phyloP scores from a whole-genome alignment of 352 stramenopile genomes.

The Pythium aphanidermatum region DNA sequence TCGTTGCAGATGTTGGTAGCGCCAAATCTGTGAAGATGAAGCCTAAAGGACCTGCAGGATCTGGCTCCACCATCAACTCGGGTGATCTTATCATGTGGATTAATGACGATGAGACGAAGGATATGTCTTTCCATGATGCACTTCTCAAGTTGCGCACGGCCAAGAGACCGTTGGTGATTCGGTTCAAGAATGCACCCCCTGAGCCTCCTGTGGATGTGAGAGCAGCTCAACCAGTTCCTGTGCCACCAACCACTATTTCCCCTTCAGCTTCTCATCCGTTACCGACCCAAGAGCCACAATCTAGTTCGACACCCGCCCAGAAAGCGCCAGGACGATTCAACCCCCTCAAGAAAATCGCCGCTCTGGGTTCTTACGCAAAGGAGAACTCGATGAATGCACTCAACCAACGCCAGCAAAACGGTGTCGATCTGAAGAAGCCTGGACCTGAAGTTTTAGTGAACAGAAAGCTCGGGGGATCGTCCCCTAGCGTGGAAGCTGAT shows the following conservation, averaged over 20 bases:
- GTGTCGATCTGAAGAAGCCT: constrained; percentile 9
- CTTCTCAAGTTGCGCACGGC: constrained; percentile 80
- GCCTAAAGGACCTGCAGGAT: constrained; percentile 35
- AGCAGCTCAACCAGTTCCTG: constrained; percentile 7
- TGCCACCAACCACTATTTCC: neutral
- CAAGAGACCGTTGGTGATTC: constrained; percentile 77
- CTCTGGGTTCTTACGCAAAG: constrained; percentile 22
- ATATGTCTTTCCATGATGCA: constrained; percentile 74
- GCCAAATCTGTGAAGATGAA: constrained; percentile 87
- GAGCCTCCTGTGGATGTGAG: constrained; percentile 28
- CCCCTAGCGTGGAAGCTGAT: constrained; percentile 4
- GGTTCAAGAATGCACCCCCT: constrained; percentile 68
- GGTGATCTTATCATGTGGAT: constrained; percentile 76
- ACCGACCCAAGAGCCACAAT: neutral
- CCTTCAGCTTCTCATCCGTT: neutral
- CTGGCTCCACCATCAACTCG: constrained; percentile 43
- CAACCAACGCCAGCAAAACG: constrained; percentile 21
- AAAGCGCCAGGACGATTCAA: constrained; percentile 21
- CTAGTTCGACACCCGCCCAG: neutral
- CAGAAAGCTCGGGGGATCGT: constrained; percentile 17
- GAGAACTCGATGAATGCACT: constrained; percentile 25
- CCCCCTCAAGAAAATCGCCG: constrained; percentile 26
- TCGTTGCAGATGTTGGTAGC: constrained; percentile 74
- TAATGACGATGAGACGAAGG: constrained; percentile 72
- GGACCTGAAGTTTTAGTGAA: constrained; percentile 6